These are phyloP conservation scores for Astrocystis sublimbata DNA, from an alignment of 495 filamentous ascomycete genomes.

Conservation along the genomic window DNA sequence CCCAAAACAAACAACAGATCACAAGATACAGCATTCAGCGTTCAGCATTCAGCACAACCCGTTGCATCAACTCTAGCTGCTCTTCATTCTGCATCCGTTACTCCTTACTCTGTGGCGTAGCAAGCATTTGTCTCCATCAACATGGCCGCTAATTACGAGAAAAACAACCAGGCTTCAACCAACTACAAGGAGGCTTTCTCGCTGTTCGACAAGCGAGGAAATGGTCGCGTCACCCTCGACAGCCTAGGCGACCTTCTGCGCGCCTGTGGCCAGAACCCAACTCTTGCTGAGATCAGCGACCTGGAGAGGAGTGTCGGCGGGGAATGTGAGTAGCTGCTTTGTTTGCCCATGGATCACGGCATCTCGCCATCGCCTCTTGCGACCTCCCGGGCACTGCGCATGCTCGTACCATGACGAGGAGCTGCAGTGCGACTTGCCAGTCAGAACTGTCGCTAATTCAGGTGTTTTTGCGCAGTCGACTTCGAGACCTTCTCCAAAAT, in stretches of 20 bases:
- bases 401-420: neutral
- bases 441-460: neutral
- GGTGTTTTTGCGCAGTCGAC: conserved; percentile 65
- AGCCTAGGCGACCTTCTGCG: conserved; percentile 90
- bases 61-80: neutral
- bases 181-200: conserved; percentile 99
- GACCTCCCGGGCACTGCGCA: neutral
- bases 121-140: conserved; percentile 16
- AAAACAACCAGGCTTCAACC: conserved; percentile 78
- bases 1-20: conserved; percentile 12
- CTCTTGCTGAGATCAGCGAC: conserved; percentile 84
- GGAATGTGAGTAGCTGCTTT: conserved; percentile 71
- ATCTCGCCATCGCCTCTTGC: neutral
- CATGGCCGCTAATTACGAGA: conserved; percentile 51
- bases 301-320: conserved; percentile 82
- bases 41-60: neutral
- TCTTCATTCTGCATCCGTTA: conserved; percentile 8
- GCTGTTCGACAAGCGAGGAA: conserved; percentile 98
- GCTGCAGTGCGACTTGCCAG: neutral
- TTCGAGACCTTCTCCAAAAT: conserved; percentile 95
- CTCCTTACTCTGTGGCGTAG: neutral
- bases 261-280: conserved; percentile 97
- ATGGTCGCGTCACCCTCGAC: conserved; percentile 80
- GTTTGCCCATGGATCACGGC: neutral
- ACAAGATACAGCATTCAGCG: no score